Evolutionary conservation across 208 protist genomes (phyloP), one percentile per base, ranked within the genome.

Genomic region (Herpetomonas tarakana): DNA sequence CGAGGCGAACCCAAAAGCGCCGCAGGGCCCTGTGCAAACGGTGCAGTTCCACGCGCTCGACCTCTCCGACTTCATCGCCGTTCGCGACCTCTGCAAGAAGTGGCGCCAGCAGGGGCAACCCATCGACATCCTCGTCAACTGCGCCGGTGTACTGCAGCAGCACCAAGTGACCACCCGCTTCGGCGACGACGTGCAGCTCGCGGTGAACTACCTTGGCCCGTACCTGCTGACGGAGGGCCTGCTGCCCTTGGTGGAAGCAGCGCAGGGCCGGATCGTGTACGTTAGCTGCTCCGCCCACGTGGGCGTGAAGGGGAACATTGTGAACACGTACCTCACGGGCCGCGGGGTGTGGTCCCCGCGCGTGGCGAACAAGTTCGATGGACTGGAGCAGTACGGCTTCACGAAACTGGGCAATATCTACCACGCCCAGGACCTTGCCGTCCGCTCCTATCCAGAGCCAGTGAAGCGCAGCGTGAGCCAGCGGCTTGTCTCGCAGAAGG

Each of bases 341-440:
- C 78, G 82, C 35, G 81, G 81, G 2, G 68, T 89, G 55, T 89
- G 83, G 82, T 78, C 79, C 2, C 72, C 69, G 18, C 71, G 76
- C 11, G 77, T 87, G 27, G 74, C 74, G 2, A 56, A 81, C 57
- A 66, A 76, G 65, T 91, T 88, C 66, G 79, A 93, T 49, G 83
- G 74, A 4, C 57, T 89, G 7, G 83, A 93, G 73, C 87, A 91
- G 79, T 91, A 91, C 63, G 87, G 82, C 21, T 83, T 93, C 58
- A 90, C 87, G 46, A 91, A 93, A 70, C 81, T 91, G 7, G 81
- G 81, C n/a, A 88, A 81, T 54, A 91, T 91, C 39, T 90, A 88
- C 30, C 81, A 89, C 68, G 80, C 84, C 11, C 83, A 91, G 69
- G 76, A 91, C 44, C 74, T 91, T 29, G 88, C 88, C 19, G 27